These are phyloP conservation scores for Camellia japonica DNA, from an alignment of 148 eudicot species.

Conservation along the genomic window DNA sequence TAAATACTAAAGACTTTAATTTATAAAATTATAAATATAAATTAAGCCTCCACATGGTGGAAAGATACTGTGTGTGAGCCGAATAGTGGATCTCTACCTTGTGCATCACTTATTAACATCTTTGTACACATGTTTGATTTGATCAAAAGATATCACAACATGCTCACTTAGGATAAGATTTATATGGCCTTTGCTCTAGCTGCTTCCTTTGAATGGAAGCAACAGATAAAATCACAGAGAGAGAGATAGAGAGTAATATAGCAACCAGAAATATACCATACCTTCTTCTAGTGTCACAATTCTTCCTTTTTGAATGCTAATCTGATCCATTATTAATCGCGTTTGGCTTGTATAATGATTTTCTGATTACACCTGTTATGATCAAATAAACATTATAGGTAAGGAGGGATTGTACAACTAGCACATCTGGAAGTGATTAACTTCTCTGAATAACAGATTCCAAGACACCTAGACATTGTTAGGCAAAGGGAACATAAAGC, in stretches of 20 bases:
- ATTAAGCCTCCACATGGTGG: no score
- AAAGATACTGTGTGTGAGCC: no score
- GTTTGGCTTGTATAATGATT: constrained; percentile 52
- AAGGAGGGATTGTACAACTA: not conserved
- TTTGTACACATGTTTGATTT: no score
- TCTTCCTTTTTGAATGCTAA: constrained; percentile 76
- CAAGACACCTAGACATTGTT: constrained; percentile 1
- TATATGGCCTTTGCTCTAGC: constrained; percentile 3
- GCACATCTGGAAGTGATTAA: constrained; percentile 1
- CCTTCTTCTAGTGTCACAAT: constrained; percentile 68
- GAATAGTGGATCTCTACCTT: no score
- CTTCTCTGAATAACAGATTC: not conserved
- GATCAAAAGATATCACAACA: not conserved
- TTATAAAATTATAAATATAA: no score
- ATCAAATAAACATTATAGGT: not conserved
- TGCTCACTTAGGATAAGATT: not conserved
- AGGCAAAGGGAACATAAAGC: not conserved
- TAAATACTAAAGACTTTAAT: no score
- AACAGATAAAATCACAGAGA: no score
- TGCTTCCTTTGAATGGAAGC: not conserved
- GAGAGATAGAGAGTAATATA: constrained; percentile 6
- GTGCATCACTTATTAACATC: not conserved
- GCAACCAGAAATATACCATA: constrained; percentile 20
- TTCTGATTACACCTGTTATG: constrained; percentile 58
- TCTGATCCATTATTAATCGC: constrained; percentile 73